Conservation (phyloP, 2,329 filamentous ascomycete genomes). For the Alternaria solani region DNA sequence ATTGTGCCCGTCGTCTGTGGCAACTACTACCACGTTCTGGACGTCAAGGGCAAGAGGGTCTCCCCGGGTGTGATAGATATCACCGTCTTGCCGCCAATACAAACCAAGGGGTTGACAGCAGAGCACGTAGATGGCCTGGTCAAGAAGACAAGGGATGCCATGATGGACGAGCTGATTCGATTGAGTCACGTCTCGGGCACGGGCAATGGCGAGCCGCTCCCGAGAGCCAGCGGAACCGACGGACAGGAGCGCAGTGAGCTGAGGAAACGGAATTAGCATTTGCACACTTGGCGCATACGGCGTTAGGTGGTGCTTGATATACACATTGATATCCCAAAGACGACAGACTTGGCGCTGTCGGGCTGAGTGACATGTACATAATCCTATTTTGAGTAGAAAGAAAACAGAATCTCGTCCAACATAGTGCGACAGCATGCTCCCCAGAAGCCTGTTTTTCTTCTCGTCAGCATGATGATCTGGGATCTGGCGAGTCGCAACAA, state of each 20-base stretch:
- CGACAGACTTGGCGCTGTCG: slow-evolving; percentile 1
- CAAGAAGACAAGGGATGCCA: slow-evolving; percentile 43
- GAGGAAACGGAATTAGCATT: slow-evolving; percentile 34
- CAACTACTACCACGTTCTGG: slow-evolving; percentile 59
- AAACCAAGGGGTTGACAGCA: slow-evolving; percentile 44
- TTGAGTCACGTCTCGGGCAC: slow-evolving; percentile 39
- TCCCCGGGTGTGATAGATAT: slow-evolving; percentile 64
- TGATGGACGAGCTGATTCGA: slow-evolving; percentile 49
- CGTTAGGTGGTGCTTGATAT: slow-evolving; percentile 8
- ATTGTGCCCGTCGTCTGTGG: slow-evolving; percentile 79
- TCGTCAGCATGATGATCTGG: background rate
- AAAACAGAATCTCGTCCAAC: background rate
- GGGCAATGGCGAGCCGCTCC: slow-evolving; percentile 38
- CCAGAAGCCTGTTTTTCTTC: background rate
- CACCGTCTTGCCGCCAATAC: slow-evolving; percentile 48
- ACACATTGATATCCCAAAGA: slow-evolving; percentile 24
- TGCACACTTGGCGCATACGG: slow-evolving; percentile 12
- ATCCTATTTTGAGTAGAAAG: background rate
- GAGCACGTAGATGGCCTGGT: slow-evolving; percentile 48
- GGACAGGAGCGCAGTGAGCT: slow-evolving; percentile 29
- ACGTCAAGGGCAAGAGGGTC: slow-evolving; percentile 55
- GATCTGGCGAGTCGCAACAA: background rate
- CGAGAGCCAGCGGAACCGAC: slow-evolving; percentile 31
- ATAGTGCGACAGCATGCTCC: too few species aligned
- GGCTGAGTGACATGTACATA: slow-evolving; percentile 15